These are phyloP conservation scores for Puya raimondii DNA, from an alignment of 176 grass and related monocot species.

Conservation along the genomic window DNA sequence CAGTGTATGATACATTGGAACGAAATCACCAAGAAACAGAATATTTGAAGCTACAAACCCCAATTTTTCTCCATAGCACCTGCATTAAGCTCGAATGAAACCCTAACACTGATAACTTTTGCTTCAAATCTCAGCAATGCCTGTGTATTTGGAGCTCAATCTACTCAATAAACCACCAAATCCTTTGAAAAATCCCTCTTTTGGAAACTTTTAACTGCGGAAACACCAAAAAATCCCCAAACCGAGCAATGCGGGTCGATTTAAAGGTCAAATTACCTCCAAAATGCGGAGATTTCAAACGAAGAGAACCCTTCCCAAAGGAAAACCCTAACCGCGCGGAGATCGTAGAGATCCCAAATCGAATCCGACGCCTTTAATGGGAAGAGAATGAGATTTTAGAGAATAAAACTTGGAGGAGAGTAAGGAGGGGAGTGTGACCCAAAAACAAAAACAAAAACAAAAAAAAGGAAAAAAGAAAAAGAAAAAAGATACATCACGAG, in stretches of 20 bases:
- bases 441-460: too few relatives aligned
- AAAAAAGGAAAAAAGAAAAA: neutral
- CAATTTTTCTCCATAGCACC: neutral
- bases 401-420: neutral
- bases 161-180: neutral
- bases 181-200: neutral
- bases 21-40: neutral
- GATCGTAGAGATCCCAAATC: neutral
- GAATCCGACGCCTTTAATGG: neutral
- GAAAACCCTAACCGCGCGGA: neutral
- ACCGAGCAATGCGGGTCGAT: neutral
- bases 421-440: neutral
- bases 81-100: constrained; percentile 1
- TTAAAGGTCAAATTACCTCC: neutral
- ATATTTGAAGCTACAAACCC: neutral
- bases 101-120: neutral
- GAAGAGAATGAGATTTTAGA: neutral
- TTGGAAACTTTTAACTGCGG: neutral
- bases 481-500: neutral
- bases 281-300: neutral
- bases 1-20: neutral
- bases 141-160: neutral
- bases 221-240: neutral
- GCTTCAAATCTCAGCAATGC: neutral
- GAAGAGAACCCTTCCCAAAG: neutral